A percentile compares a stretch with the other conserved stretches of the same genome.
These are phyloP conservation scores for Boletus eberwhitei DNA, from an alignment of 768 basidiomycete genomes.

Conservation along the genomic window DNA sequence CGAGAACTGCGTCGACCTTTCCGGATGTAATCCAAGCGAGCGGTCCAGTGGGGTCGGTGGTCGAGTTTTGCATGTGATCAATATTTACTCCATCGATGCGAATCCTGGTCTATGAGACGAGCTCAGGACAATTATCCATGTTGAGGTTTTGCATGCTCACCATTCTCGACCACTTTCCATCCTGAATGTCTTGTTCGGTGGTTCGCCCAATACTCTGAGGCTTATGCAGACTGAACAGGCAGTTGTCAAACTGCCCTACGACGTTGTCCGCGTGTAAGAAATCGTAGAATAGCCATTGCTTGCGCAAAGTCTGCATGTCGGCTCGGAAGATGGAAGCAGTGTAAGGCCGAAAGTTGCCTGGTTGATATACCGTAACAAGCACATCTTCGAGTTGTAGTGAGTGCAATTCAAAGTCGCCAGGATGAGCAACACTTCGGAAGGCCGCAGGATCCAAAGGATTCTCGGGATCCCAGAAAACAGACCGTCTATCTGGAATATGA, in stretches of 20 bases:
- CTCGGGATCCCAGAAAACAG: constrained; percentile 81
- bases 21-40: constrained; percentile 98
- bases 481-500: constrained; percentile 67
- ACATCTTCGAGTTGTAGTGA: constrained; percentile 89
- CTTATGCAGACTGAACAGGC: constrained; percentile 91
- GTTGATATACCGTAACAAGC: constrained; percentile 92
- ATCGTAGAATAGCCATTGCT: constrained; percentile 96
- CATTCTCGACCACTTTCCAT: constrained; percentile 87
- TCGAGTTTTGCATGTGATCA: constrained; percentile 87
- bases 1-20: constrained; percentile 93
- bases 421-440: constrained; percentile 68
- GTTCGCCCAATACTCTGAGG: constrained; percentile 95
- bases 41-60: constrained; percentile 73
- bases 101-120: constrained; percentile 70
- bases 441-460: constrained; percentile 75
- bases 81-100: constrained; percentile 96
- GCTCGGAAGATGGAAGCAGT: constrained; percentile 93
- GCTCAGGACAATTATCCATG: neutral
- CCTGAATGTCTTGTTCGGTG: constrained; percentile 78
- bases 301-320: constrained; percentile 76
- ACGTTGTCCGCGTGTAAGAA: constrained; percentile 87
- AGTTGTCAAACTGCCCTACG: constrained; percentile 97
- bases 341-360: constrained; percentile 87
- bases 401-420: constrained; percentile 91
- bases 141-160: constrained; percentile 41